A percentile compares a stretch with the other conserved stretches of the same genome.
Evolutionary conservation across 2,329 filamentous ascomycete genomes (phyloP).

Genomic region (Fusarium albosuccineum): DNA sequence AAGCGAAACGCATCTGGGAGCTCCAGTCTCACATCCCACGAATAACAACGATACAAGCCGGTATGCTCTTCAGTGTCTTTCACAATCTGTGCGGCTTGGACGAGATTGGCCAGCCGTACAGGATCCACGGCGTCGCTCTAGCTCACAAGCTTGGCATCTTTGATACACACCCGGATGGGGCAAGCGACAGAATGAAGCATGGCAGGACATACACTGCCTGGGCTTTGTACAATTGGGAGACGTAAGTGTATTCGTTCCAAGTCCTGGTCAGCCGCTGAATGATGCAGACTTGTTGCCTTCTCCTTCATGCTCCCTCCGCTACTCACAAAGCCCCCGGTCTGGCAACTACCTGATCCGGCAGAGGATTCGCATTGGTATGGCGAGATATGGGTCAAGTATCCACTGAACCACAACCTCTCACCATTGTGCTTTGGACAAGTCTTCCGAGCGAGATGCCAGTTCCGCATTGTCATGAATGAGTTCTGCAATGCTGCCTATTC

Average conservation of each 20-base stretch:
- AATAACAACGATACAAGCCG: conserved; percentile 55
- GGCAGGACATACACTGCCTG: conserved; percentile 50
- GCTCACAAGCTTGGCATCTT: conserved; percentile 52
- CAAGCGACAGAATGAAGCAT: conserved; percentile 34
- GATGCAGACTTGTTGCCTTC: conserved; percentile 40
- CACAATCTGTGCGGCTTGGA: conserved; percentile 53
- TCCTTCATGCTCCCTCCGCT: conserved; percentile 47
- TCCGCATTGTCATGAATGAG: conserved; percentile 3
- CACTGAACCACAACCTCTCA: conserved; percentile 37
- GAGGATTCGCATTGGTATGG: conserved; percentile 49
- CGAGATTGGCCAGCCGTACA: conserved; percentile 53
- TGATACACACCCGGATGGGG: conserved; percentile 14
- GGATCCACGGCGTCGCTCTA: conserved; percentile 49
- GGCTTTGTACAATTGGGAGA: conserved; percentile 53
- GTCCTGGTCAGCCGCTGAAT: background rate
- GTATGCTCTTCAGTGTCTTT: conserved; percentile 49
- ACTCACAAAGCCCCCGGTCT: conserved; percentile 47
- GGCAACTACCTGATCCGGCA: conserved; percentile 47
- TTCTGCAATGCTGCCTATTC: conserved; percentile 39
- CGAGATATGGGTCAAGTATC: conserved; percentile 55
- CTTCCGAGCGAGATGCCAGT: conserved; percentile 1
- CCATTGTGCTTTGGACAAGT: conserved; percentile 46
- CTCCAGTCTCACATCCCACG: conserved; percentile 45
- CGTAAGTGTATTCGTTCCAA: conserved; percentile 28
- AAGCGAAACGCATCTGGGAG: conserved; percentile 56